These are phyloP conservation scores for Platanthera zijinensis DNA, from an alignment of 106 monocot species.

Conservation along the genomic window DNA sequence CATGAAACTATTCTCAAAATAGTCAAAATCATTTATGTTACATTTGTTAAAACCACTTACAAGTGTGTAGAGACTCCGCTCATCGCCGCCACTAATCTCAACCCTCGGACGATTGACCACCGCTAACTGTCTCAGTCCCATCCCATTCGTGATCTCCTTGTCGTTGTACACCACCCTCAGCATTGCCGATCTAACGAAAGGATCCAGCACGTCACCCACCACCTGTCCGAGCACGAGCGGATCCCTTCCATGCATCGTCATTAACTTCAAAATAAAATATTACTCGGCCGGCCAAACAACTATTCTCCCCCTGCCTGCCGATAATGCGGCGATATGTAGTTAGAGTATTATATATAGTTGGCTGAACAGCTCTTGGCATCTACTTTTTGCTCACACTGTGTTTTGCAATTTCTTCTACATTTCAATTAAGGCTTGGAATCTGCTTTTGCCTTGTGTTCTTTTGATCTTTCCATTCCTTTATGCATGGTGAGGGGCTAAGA, in stretches of 20 bases:
- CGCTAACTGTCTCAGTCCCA: constrained; percentile 34
- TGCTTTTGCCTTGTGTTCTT: constrained; percentile 1
- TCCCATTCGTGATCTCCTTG: constrained; percentile 53
- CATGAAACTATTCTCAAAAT: no score
- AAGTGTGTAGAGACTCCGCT: constrained; percentile 55
- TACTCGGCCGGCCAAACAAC: not conserved
- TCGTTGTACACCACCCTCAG: constrained; percentile 44
- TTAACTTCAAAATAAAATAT: not conserved
- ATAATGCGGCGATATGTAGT: not conserved
- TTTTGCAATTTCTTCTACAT: constrained; percentile 1
- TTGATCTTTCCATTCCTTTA: not conserved
- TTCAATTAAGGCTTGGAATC: constrained; percentile 16
- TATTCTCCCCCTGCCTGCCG: no score
- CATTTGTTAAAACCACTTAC: constrained; percentile 33
- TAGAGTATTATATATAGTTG: constrained; percentile 16
- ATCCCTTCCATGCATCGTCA: constrained; percentile 40
- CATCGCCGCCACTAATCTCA: constrained; percentile 31
- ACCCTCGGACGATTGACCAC: constrained; percentile 33
- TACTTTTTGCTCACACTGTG: constrained; percentile 26
- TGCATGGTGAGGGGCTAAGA: not conserved
- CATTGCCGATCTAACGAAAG: constrained; percentile 33
- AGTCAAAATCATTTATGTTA: not conserved
- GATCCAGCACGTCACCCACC: constrained; percentile 70
- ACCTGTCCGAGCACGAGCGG: constrained; percentile 57
- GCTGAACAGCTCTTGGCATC: constrained; percentile 22